phyloP scores from a whole-genome alignment of 164 flowering plant species.

The Vitis rotundifolia region DNA sequence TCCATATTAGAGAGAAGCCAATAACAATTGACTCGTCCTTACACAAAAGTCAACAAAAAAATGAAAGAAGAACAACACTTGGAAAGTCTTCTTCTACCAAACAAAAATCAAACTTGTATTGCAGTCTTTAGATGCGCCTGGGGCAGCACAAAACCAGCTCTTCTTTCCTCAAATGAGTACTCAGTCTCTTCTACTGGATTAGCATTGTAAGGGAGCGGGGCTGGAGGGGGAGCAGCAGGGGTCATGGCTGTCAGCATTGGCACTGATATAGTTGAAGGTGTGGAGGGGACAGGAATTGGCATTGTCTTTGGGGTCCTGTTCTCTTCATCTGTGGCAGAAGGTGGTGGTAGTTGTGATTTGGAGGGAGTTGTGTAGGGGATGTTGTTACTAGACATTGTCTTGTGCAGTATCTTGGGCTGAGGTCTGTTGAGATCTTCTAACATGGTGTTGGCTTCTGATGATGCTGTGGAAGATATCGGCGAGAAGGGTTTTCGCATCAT shows the following conservation, averaged over 20 bases:
- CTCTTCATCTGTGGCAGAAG: constrained; percentile 27
- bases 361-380: constrained; percentile 38
- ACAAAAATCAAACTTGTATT: constrained; percentile 22
- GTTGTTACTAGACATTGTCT: constrained; percentile 27
- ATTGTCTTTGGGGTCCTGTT: constrained; percentile 50
- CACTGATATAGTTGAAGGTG: constrained; percentile 62
- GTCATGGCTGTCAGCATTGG: constrained; percentile 79
- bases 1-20: constrained; percentile 26
- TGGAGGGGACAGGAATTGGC: constrained; percentile 41
- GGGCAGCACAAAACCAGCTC: constrained; percentile 49
- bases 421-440: constrained; percentile 39
- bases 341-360: constrained; percentile 17
- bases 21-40: constrained; percentile 31
- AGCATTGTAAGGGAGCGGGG: not conserved
- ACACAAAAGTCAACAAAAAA: constrained; percentile 1
- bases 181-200: constrained; percentile 36
- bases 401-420: constrained; percentile 32
- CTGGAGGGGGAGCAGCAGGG: constrained; percentile 47
- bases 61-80: not conserved
- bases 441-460: constrained; percentile 43
- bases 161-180: constrained; percentile 63
- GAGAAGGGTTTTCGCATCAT: constrained; percentile 74
- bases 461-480: constrained; percentile 57
- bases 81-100: not conserved
- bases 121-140: constrained; percentile 21